These are phyloP conservation scores for Cryptosporidium felis DNA, from an alignment of 169 alveolate species.

Conservation along the genomic window DNA sequence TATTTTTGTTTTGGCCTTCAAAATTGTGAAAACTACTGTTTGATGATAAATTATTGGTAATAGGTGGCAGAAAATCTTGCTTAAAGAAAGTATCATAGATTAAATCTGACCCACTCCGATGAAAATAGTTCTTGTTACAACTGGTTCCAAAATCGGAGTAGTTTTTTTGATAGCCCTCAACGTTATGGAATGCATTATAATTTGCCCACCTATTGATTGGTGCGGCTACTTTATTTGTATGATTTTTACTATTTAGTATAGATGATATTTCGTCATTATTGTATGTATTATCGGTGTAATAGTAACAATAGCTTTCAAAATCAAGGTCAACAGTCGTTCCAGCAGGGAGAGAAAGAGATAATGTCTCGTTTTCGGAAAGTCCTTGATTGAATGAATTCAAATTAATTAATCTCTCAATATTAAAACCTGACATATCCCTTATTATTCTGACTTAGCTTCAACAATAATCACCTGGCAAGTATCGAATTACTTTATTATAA, in stretches of 20 bases:
- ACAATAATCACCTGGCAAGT: too few relatives aligned
- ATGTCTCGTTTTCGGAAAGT: slow-evolving; percentile 5
- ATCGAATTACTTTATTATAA: too few relatives aligned
- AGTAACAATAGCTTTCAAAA: slow-evolving; percentile 54
- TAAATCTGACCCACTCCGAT: too few relatives aligned
- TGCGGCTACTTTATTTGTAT: background rate
- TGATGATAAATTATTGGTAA: background rate
- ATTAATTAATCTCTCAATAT: slow-evolving; percentile 60
- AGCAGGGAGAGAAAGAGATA: slow-evolving; percentile 50
- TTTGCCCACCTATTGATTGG: slow-evolving; percentile 22
- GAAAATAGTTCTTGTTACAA: too few relatives aligned
- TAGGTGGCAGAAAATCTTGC: slow-evolving; percentile 16
- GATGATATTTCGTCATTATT: slow-evolving; percentile 20
- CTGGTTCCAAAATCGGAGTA: too few relatives aligned
- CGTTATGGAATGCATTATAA: too few relatives aligned
- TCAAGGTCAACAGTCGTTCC: slow-evolving; percentile 67
- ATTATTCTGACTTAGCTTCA: slow-evolving; percentile 56
- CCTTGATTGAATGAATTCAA: slow-evolving; percentile 46
- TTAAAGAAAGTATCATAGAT: too few relatives aligned
- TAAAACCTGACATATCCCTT: slow-evolving; percentile 72
- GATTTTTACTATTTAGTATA: background rate
- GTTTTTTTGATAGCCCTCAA: too few relatives aligned
- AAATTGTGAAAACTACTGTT: background rate
- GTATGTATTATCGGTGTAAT: slow-evolving; percentile 12
- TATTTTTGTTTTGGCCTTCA: slow-evolving; percentile 10